Conservation (phyloP, 768 basidiomycete genomes). For the Lactifluus rugatus region DNA sequence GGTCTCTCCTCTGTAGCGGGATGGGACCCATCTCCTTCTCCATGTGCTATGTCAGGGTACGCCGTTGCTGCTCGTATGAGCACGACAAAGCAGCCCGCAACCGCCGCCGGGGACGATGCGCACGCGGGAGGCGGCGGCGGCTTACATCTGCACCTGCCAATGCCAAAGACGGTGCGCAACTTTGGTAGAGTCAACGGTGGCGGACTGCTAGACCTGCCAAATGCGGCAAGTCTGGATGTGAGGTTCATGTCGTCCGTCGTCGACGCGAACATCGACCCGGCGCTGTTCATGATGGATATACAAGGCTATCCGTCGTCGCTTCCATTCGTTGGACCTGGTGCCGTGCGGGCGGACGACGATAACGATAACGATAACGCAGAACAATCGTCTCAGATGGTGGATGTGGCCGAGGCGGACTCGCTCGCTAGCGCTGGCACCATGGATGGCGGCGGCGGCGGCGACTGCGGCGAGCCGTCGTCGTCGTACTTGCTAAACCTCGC, state of each 20-base stretch:
- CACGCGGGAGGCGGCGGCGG: neutral
- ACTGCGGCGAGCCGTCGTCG: neutral
- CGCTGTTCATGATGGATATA: neutral
- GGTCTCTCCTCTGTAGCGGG: neutral
- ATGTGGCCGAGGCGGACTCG: neutral
- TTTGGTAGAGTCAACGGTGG: neutral
- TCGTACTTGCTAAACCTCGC: neutral
- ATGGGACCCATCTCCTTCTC: conserved; percentile 9
- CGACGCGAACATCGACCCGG: conserved; percentile 12
- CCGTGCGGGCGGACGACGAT: neutral
- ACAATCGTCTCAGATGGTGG: neutral
- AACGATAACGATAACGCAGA: too few relatives aligned
- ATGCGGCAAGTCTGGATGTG: neutral
- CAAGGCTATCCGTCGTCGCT: neutral
- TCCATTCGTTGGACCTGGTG: too few relatives aligned
- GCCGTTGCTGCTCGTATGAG: neutral
- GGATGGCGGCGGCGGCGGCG: neutral
- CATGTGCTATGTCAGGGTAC: neutral
- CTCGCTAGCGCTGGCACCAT: too few relatives aligned
- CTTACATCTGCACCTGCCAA: neutral
- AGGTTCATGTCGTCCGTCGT: neutral
- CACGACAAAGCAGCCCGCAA: neutral
- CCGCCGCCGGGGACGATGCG: too few relatives aligned
- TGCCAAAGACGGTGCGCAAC: neutral
- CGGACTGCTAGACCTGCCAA: neutral